Evolutionary conservation across 1,284 basidiomycete species (phyloP), one percentile per base, ranked within the genome.

Genomic region (Moesziomyces parantarcticus): DNA sequence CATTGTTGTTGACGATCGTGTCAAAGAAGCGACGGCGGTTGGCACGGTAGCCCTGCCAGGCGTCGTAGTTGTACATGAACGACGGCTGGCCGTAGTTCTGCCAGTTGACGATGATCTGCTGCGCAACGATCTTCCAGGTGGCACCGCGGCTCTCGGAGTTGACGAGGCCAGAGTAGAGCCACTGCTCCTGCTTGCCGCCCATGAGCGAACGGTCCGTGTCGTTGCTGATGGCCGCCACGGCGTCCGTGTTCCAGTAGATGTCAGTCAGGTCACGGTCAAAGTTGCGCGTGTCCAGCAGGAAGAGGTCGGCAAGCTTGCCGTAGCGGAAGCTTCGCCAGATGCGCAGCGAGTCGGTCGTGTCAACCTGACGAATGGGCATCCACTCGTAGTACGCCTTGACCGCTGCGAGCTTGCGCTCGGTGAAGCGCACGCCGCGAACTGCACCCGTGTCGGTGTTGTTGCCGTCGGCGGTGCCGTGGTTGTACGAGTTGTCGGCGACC

Each of bases 311-410:
- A 11, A 75, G 58, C 48, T 73, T 77, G 45, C 73, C 75, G 62
- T 65, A 73, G 16, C 66, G 88, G 25, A 88, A 76, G 76, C 88
- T 88, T 39, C 89, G 86, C 89, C 89, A 91, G 67, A 90, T 90
- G 14, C 89, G 85, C 14, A 90, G 86, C 69, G 88, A 86, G 76
- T 90, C 89, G 53, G 87, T 87, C 3, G 87, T 86, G 59, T 87
- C 87, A 16, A 90, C 88, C 78, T 90, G 89, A 9, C 89, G 86
- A 61, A 90, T 89, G 16, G 90, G 89, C 85, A 90, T 88, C 89
- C 89, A 90, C 75, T 90, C 89, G 75, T 89, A 89, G 79, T 90
- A 91, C 0, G 89, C 89, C 29, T 87, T 86, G 32, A 89, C 87
- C 4, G 88, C 89, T 42, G 89, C 88, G 1, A 89, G 81, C 81